These are phyloP conservation scores for Mycena belliarum DNA, from an alignment of 768 basidiomycete species.

Conservation along the genomic window DNA sequence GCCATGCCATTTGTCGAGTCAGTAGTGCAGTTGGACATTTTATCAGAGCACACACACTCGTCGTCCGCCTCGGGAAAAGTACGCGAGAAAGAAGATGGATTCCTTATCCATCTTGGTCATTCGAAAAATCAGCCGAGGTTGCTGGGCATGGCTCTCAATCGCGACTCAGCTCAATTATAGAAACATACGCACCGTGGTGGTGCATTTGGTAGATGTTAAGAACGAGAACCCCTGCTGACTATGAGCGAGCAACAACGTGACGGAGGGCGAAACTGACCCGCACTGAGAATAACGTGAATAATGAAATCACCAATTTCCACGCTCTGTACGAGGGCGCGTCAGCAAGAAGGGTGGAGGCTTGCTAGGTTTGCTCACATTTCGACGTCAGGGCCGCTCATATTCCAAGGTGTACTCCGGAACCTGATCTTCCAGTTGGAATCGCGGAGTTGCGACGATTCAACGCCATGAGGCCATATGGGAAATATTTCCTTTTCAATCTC, in stretches of 20 bases:
- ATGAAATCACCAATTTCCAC: conserved; percentile 56
- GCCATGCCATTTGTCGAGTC: not conserved
- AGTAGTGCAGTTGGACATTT: not conserved
- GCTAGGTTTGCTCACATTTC: conserved; percentile 43
- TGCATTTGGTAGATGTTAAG: conserved; percentile 59
- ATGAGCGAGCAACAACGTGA: conserved; percentile 16
- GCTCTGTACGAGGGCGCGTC: conserved; percentile 40
- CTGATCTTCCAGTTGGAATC: conserved; percentile 59
- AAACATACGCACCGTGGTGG: conserved; percentile 51
- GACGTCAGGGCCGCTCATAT: conserved; percentile 52
- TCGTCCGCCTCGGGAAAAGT: conserved; percentile 61
- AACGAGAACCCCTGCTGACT: conserved; percentile 68
- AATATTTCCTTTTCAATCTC: conserved; percentile 60
- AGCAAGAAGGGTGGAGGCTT: not conserved
- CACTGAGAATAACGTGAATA: conserved; percentile 62
- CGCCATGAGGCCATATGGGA: conserved; percentile 69
- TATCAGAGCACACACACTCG: conserved; percentile 38
- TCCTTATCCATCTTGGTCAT: conserved; percentile 47
- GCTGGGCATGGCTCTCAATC: conserved; percentile 34
- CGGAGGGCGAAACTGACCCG: conserved; percentile 42
- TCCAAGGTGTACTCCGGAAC: conserved; percentile 72
- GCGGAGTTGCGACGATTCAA: conserved; percentile 42
- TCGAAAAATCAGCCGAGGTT: conserved; percentile 70
- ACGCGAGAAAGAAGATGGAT: conserved; percentile 64
- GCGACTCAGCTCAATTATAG: not conserved